Percentiles rank a stretch among this genome's conserved stretches.
Evolutionary conservation across 108 stramenopile genomes (phyloP).

Genomic region (Parmales sp.): DNA sequence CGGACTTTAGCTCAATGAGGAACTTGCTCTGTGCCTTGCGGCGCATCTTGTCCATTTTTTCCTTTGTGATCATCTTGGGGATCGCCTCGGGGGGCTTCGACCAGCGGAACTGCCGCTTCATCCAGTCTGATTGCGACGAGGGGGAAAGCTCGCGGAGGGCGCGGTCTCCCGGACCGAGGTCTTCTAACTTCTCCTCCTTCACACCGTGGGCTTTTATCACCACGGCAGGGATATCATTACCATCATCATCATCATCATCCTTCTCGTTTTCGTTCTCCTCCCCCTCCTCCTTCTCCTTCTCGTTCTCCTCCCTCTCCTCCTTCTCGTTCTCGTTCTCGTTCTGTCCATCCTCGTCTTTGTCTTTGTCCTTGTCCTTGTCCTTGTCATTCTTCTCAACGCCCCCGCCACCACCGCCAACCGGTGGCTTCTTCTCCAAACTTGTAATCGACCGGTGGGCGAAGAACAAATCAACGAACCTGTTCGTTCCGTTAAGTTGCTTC

Average conservation of each 20-base stretch:
- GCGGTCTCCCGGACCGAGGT: no score
- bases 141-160: no score
- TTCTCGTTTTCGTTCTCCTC: background rate
- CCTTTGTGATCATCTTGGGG: background rate
- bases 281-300: background rate
- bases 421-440: no score
- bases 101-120: background rate
- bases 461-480: slow-evolving; percentile 1
- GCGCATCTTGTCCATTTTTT: slow-evolving; percentile 14
- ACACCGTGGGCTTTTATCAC: background rate
- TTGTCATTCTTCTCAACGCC: background rate
- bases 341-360: background rate
- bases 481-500: background rate
- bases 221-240: background rate
- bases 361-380: no score
- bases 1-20: background rate
- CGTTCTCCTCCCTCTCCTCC: background rate
- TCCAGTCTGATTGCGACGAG: background rate
- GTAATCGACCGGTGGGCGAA: background rate
- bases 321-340: background rate
- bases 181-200: no score
- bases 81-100: background rate
- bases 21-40: slow-evolving; percentile 1
- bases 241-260: background rate
- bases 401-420: no score